A percentile compares a stretch with the other conserved stretches of the same genome.
These are phyloP conservation scores for Acacia confusa DNA, from an alignment of 306 rosid genomes.

Conservation along the genomic window DNA sequence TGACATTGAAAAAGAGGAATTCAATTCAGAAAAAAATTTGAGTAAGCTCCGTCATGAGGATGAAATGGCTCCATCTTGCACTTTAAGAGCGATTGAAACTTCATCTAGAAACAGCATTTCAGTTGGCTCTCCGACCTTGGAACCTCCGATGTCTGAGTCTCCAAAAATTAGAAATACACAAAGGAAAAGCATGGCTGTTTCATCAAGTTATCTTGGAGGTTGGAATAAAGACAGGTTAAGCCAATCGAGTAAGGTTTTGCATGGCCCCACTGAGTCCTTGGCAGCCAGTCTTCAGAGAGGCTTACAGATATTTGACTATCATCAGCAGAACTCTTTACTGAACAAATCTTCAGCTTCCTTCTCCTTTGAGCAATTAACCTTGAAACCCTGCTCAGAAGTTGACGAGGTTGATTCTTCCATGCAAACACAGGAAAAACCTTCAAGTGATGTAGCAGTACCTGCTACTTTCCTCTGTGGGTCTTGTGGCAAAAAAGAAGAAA, in stretches of 20 bases:
- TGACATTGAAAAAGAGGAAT: constrained; percentile 57
- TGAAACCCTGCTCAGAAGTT: constrained; percentile 53
- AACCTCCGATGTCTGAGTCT: constrained; percentile 81
- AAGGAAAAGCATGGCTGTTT: constrained; percentile 64
- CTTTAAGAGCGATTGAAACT: constrained; percentile 47
- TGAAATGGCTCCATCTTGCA: constrained; percentile 38
- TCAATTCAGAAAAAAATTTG: constrained; percentile 30
- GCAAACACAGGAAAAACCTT: constrained; percentile 45
- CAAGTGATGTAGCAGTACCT: constrained; percentile 41
- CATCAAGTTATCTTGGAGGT: constrained; percentile 60
- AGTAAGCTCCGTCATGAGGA: constrained; percentile 43
- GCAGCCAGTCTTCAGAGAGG: constrained; percentile 98
- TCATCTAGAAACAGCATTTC: constrained; percentile 62
- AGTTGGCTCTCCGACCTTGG: constrained; percentile 71
- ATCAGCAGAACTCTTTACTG: constrained; percentile 69
- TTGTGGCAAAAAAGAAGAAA: constrained; percentile 57
- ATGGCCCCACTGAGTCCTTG: constrained; percentile 82
- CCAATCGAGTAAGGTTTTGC: constrained; percentile 62
- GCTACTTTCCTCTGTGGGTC: constrained; percentile 60
- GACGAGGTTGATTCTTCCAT: constrained; percentile 45
- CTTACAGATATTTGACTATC: constrained; percentile 79
- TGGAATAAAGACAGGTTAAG: constrained; percentile 52
- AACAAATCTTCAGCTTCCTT: constrained; percentile 75
- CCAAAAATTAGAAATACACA: constrained; percentile 75
- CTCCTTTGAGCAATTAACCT: constrained; percentile 74